Conservation (phyloP, 371 early-diverging fungal species). For the Umbelopsis sp. region DNA sequence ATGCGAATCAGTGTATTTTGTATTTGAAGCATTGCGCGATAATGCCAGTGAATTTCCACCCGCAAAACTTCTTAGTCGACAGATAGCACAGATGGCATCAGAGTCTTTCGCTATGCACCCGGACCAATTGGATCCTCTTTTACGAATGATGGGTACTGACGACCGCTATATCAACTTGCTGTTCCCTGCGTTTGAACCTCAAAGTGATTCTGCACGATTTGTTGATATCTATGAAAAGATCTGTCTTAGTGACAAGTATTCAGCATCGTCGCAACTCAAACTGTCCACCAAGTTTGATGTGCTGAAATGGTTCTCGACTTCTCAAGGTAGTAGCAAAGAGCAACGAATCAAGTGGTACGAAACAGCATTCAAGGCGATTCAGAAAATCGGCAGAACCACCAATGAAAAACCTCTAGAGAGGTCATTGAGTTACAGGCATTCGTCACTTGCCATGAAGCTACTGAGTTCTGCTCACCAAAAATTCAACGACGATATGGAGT, state of each 20-base stretch:
- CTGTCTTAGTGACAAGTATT: background rate
- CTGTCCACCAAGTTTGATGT: background rate
- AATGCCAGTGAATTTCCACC: slow-evolving; percentile 24
- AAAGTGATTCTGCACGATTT: slow-evolving; percentile 16
- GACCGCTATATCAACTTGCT: slow-evolving; percentile 15
- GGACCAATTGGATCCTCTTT: slow-evolving; percentile 19
- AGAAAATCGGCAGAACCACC: slow-evolving; percentile 10
- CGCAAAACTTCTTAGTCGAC: slow-evolving; percentile 19
- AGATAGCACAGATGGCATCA: slow-evolving; percentile 16
- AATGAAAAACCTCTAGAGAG: background rate
- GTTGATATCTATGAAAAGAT: background rate
- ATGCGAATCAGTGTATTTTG: slow-evolving; percentile 1
- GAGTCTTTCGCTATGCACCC: background rate
- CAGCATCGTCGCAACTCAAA: background rate
- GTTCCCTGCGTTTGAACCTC: slow-evolving; percentile 26
- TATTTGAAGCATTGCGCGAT: slow-evolving; percentile 18
- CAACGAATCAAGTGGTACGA: background rate
- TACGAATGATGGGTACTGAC: slow-evolving; percentile 17
- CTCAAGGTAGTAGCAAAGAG: background rate
- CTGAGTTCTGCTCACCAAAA: background rate
- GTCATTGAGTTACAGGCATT: background rate
- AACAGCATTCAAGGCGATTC: slow-evolving; percentile 7
- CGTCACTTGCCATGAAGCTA: background rate
- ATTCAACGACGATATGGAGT: background rate
- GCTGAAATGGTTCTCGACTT: background rate